Conservation (phyloP, 2,329 filamentous ascomycete species). For the Westerdykella sp. region DNA sequence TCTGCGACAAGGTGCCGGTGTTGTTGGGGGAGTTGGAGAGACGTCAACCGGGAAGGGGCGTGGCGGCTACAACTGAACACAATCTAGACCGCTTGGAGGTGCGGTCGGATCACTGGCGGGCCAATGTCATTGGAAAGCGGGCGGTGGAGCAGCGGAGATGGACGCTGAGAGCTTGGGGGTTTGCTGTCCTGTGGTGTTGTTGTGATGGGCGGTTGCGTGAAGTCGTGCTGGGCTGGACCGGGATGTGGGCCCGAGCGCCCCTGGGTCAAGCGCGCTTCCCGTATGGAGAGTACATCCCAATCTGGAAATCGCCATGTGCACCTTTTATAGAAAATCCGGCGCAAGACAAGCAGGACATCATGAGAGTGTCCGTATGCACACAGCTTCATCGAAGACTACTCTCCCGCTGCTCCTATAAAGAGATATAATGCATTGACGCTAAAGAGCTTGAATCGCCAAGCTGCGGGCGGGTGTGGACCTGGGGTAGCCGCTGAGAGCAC, state of each 20-base stretch:
- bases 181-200: conserved; percentile 3
- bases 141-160: conserved; percentile 5
- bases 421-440: no score
- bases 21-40: conserved; percentile 15
- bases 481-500: no score
- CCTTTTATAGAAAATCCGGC: no score
- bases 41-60: conserved; percentile 17
- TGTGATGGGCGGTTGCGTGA: conserved; percentile 9
- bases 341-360: no score
- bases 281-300: no score
- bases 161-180: conserved; percentile 2
- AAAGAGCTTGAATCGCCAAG: no score
- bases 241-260: conserved; percentile 4
- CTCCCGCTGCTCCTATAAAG: no score
- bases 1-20: conserved; percentile 42
- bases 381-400: no score
- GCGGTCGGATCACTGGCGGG: conserved; percentile 19
- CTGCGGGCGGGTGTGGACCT: no score
- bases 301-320: no score
- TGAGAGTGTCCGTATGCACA: no score
- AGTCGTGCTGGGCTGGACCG: conserved; percentile 6
- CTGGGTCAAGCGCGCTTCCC: conserved; percentile 1
- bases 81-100: conserved; percentile 16
- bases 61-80: conserved; percentile 21
- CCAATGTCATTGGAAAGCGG: conserved; percentile 21